Conservation (phyloP, 352 stramenopile genomes). For the Pythium sukuiense region DNA sequence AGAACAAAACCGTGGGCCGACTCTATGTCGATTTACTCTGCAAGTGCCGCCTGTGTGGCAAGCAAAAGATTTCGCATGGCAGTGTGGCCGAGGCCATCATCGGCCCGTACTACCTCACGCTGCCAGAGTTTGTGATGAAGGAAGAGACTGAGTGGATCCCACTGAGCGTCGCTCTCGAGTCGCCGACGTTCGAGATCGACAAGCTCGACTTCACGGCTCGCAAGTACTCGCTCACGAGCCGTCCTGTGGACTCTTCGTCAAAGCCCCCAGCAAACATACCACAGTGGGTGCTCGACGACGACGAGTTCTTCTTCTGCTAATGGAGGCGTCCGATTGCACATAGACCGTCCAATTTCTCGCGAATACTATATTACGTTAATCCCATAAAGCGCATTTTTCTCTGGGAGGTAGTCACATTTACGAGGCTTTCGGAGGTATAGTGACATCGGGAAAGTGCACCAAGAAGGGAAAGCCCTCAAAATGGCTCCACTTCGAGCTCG, state of each 20-base stretch:
- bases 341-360: neutral
- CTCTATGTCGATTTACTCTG: slow-evolving; percentile 11
- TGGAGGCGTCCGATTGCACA: neutral
- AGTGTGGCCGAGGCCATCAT: slow-evolving; percentile 16
- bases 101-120: slow-evolving; percentile 22
- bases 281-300: slow-evolving; percentile 17
- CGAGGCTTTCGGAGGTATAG: too few relatives aligned
- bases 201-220: slow-evolving; percentile 13
- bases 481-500: neutral
- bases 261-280: neutral
- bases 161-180: slow-evolving; percentile 20
- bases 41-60: slow-evolving; percentile 6
- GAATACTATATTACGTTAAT: neutral
- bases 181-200: neutral
- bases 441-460: neutral
- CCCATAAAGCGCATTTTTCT: neutral
- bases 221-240: slow-evolving; percentile 20
- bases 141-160: slow-evolving; percentile 26
- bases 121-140: neutral
- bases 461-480: neutral
- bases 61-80: slow-evolving; percentile 13
- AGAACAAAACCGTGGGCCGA: slow-evolving; percentile 3
- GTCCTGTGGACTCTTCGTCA: neutral
- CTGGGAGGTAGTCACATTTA: too few relatives aligned
- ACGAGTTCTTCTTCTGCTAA: slow-evolving; percentile 21